phyloP scores from a whole-genome alignment of 208 protist species.

The Trypanosoma boissoni region DNA sequence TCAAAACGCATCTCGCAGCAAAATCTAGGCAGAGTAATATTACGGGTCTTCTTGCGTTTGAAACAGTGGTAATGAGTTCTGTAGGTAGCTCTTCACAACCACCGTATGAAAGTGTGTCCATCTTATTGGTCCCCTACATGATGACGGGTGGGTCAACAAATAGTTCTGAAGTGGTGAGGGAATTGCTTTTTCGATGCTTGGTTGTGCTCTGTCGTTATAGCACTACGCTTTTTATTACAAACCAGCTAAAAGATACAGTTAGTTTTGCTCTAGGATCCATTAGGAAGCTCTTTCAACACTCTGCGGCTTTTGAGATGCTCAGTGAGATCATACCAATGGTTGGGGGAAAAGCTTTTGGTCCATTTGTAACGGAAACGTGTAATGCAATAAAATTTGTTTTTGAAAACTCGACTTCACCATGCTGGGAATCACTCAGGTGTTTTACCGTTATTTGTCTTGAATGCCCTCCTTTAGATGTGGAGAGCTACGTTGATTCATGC shows the following conservation, averaged over 20 bases:
- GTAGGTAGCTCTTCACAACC: slow-evolving; percentile 33
- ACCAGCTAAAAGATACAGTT: slow-evolving; percentile 76
- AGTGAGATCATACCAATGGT: slow-evolving; percentile 78
- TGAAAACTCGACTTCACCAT: slow-evolving; percentile 49
- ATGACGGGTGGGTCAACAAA: slow-evolving; percentile 34
- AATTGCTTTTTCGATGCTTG: slow-evolving; percentile 67
- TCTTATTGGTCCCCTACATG: slow-evolving; percentile 73
- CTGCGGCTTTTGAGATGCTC: slow-evolving; percentile 72
- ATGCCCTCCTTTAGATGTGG: slow-evolving; percentile 62
- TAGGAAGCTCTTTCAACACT: slow-evolving; percentile 39
- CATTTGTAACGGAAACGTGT: slow-evolving; percentile 68
- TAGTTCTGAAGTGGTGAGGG: slow-evolving; percentile 32
- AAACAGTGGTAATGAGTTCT: slow-evolving; percentile 80
- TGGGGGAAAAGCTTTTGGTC: slow-evolving; percentile 44
- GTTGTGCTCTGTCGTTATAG: slow-evolving; percentile 76
- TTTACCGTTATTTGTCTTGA: slow-evolving; percentile 51
- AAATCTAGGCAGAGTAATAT: slow-evolving; percentile 57
- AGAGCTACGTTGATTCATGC: slow-evolving; percentile 67
- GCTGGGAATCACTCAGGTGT: slow-evolving; percentile 71
- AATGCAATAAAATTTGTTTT: slow-evolving; percentile 45
- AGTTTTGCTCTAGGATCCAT: slow-evolving; percentile 67
- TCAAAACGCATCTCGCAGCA: slow-evolving; percentile 55
- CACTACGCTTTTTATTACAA: slow-evolving; percentile 60
- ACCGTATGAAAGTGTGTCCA: slow-evolving; percentile 70
- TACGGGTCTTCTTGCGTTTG: slow-evolving; percentile 79